A percentile compares a stretch with the other conserved stretches of the same genome.
Conservation (phyloP, 352 stramenopile genomes). For the Elongisporangium prolatum region DNA sequence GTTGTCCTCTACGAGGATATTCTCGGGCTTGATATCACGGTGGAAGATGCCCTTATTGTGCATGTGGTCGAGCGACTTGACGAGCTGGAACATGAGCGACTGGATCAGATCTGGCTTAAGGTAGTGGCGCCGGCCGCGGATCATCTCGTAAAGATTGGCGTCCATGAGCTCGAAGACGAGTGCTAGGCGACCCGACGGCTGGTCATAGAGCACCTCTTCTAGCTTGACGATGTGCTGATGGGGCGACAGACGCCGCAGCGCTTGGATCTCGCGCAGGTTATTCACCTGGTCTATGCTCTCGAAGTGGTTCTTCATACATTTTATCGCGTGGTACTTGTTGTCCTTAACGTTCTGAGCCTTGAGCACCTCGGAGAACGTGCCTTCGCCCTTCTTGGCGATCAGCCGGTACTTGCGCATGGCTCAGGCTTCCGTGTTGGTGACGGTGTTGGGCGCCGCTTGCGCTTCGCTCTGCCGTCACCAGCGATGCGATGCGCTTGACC, state of each 20-base stretch:
- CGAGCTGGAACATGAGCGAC: constrained; percentile 90
- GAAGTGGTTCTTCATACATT: constrained; percentile 98
- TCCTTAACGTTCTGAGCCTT: constrained; percentile 93
- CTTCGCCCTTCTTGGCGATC: constrained; percentile 94
- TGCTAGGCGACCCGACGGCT: constrained; percentile 88
- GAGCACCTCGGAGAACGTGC: constrained; percentile 94
- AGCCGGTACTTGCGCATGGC: constrained; percentile 92
- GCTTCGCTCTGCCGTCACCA: too few species aligned
- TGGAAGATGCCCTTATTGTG: constrained; percentile 97
- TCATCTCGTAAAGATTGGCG: constrained; percentile 96
- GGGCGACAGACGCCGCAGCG: constrained; percentile 88
- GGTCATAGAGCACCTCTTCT: constrained; percentile 94
- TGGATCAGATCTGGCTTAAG: constrained; percentile 81
- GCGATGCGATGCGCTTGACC: too few species aligned
- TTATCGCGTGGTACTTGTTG: constrained; percentile 95
- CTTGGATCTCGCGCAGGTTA: constrained; percentile 95
- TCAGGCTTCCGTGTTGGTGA: neutral
- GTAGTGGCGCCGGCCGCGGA: constrained; percentile 85
- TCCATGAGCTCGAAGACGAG: constrained; percentile 98
- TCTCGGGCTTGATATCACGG: constrained; percentile 95
- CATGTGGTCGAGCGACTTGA: constrained; percentile 96
- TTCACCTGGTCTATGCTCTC: constrained; percentile 96
- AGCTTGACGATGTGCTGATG: constrained; percentile 95
- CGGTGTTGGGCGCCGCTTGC: too few species aligned
- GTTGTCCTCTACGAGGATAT: constrained; percentile 91